phyloP scores from a whole-genome alignment of 1,139 yeast species.

The Pichia sp. region DNA sequence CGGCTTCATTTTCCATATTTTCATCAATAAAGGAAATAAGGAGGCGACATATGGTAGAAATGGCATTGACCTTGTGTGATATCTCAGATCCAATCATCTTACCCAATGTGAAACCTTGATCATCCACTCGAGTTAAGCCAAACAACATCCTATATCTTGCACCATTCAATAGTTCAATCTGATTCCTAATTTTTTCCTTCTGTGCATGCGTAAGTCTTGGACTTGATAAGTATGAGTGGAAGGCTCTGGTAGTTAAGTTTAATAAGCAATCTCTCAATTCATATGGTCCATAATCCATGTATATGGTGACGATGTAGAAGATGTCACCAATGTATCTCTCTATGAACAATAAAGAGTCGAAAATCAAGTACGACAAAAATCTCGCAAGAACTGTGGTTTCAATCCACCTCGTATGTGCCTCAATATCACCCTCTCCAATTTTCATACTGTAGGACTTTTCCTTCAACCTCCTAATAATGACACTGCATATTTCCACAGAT shows the following conservation, averaged over 20 bases:
- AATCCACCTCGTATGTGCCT: slow-evolving; percentile 50
- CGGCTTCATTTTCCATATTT: slow-evolving; percentile 37
- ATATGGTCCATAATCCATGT: slow-evolving; percentile 67
- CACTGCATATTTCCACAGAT: slow-evolving; percentile 66
- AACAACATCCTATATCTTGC: slow-evolving; percentile 70
- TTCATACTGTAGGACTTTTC: slow-evolving; percentile 22
- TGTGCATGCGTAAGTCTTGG: slow-evolving; percentile 43
- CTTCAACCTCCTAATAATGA: slow-evolving; percentile 39
- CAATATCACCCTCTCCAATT: slow-evolving; percentile 22
- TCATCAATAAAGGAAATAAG: slow-evolving; percentile 52
- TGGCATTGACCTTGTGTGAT: slow-evolving; percentile 41
- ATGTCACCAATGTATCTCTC: slow-evolving; percentile 69
- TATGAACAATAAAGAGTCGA: slow-evolving; percentile 61
- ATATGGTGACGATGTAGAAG: slow-evolving; percentile 58
- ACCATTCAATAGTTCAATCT: slow-evolving; percentile 57
- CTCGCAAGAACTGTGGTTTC: slow-evolving; percentile 67
- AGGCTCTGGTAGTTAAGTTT: slow-evolving; percentile 57
- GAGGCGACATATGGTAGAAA: slow-evolving; percentile 61
- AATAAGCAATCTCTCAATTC: slow-evolving; percentile 64
- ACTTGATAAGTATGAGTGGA: slow-evolving; percentile 65
- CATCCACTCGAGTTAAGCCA: slow-evolving; percentile 66
- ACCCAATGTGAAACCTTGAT: slow-evolving; percentile 1
- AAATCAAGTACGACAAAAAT: slow-evolving; percentile 60
- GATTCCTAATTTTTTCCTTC: slow-evolving; percentile 38
- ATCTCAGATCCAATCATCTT: slow-evolving; percentile 20